Evolutionary conservation across 306 rosid genomes (phyloP), one percentile per base, ranked within the genome.

Genomic region (Albizia julibrissin): DNA sequence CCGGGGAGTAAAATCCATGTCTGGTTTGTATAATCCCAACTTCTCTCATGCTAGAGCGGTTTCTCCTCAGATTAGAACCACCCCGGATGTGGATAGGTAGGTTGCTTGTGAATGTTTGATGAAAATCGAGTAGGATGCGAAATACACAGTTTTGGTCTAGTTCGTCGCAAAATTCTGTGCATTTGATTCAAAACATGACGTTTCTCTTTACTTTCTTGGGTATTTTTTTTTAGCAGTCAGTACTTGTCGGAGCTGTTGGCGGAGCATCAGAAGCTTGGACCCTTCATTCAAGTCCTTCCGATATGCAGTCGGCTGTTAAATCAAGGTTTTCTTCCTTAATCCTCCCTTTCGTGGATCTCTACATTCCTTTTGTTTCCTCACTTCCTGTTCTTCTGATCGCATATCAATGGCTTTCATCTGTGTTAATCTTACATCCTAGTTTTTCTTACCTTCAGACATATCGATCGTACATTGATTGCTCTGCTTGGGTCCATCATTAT

Each of bases 31-130:
- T 79, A 92, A 90, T 86, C 88, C 93, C 77, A 94, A 94, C 90
- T 94, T 92, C 91, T 94, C 98, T 43, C 98, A 94, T 56, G 97
- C 94, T 69, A 92, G 98, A 91, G 96, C 98, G 59, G 98, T 88
- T 85, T 94, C 98, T 77, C 97, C 98, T 33, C 98, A 92, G 88
- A 94, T 94, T 92, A 91, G 98, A 85, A 85, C 85, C 86, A 84
- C 84, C 77, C 83, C 91, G 18, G 98, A 94, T 70, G 96, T 90
- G 47, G 98, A 94, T 84, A 93, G 98, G 98, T 91, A 52, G 71
- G 52, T 44, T 44, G 21, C 61, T 85, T 50, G 31, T 42, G 15
- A 19, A 31, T 39, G 64, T 8, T 43, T 76, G 47, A 65, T 81
- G 39, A 82, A 78, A 84, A 81, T 87, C 68, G 49, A 82, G 19